phyloP scores from a whole-genome alignment of 108 stramenopile species.

The Cyclotella baltica region DNA sequence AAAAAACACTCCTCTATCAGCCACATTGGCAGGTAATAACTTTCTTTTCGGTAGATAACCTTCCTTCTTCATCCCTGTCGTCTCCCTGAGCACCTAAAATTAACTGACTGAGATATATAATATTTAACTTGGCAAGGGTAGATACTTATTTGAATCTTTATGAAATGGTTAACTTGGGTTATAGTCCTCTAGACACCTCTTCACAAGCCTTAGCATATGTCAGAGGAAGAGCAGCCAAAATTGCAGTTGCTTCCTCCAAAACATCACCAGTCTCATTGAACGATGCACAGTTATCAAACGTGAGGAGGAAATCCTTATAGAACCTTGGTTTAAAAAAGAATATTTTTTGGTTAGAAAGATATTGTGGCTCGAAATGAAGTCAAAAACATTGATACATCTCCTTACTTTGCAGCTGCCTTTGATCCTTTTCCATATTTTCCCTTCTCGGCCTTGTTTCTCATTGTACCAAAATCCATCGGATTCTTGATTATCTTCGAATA shows the following conservation, averaged over 20 bases:
- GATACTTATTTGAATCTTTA: too few species aligned
- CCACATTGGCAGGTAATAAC: too few species aligned
- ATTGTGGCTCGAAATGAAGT: background rate
- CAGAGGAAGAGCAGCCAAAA: constrained; percentile 67
- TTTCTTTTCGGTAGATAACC: too few species aligned
- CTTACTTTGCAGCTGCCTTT: constrained; percentile 51
- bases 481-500: constrained; percentile 70
- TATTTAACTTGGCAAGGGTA: background rate
- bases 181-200: background rate
- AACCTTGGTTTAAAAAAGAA: constrained; percentile 6
- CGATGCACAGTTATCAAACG: constrained; percentile 71
- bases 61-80: too few species aligned
- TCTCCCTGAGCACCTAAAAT: too few species aligned
- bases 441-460: constrained; percentile 70
- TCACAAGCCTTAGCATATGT: constrained; percentile 55
- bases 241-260: constrained; percentile 63
- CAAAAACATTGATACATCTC: background rate
- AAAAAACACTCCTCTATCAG: too few species aligned
- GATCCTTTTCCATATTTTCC: constrained; percentile 80
- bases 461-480: constrained; percentile 81
- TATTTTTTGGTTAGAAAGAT: background rate
- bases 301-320: constrained; percentile 69
- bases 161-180: too few species aligned
- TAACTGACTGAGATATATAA: background rate
- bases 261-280: constrained; percentile 75